phyloP scores from a whole-genome alignment of 345 rosid species.

The Fremontodendron californicum region DNA sequence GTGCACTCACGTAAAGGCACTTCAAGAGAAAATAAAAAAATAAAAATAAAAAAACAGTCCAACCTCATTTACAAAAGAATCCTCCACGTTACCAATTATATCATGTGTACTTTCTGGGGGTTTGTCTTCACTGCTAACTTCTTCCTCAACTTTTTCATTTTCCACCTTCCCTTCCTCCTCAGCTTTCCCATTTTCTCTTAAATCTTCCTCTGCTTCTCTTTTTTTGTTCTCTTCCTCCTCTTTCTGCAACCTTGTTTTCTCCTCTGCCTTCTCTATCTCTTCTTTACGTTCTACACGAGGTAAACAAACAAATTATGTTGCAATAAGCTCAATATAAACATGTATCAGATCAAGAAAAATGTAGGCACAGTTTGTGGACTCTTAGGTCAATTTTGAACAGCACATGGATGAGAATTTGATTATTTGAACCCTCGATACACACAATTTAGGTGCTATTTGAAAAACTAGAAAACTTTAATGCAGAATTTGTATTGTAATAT shows the following conservation, averaged over 20 bases:
- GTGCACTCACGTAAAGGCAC: neutral
- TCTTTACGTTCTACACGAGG: slow-evolving; percentile 65
- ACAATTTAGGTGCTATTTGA: neutral
- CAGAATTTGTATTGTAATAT: neutral
- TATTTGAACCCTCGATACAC: neutral
- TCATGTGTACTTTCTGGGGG: slow-evolving; percentile 27
- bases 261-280: slow-evolving; percentile 80
- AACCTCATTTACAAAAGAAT: slow-evolving; percentile 62
- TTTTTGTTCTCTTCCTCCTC: slow-evolving; percentile 73
- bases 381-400: neutral
- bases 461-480: neutral
- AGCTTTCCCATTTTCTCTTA: slow-evolving; percentile 29
- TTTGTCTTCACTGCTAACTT: slow-evolving; percentile 29
- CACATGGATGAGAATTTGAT: neutral
- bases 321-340: slow-evolving; percentile 3
- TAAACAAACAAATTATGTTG: slow-evolving; percentile 14
- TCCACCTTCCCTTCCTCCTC: slow-evolving; percentile 39
- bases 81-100: slow-evolving; percentile 47
- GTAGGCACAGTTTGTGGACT: neutral
- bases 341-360: neutral
- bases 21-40: slow-evolving; percentile 3
- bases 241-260: slow-evolving; percentile 62
- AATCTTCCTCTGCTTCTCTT: slow-evolving; percentile 65
- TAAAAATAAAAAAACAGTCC: slow-evolving; percentile 7
- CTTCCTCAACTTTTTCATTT: slow-evolving; percentile 29